Percentiles rank a stretch among this genome's conserved stretches.
Conservation (phyloP, 306 rosid species). For the Herpetospermum pedunculosum region DNA sequence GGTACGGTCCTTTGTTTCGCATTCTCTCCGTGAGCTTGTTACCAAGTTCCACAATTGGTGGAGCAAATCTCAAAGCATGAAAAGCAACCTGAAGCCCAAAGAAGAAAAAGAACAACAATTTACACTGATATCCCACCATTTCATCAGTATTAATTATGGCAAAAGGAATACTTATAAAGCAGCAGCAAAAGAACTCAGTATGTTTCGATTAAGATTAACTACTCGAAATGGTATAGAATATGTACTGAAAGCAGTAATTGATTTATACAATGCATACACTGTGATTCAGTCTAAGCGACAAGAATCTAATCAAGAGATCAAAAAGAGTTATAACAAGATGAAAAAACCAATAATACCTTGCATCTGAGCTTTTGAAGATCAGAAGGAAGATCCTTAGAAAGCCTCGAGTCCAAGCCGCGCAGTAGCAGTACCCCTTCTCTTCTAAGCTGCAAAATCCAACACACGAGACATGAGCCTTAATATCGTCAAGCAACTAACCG, state of each 20-base stretch:
- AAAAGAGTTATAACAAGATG: not conserved
- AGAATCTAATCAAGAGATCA: not conserved
- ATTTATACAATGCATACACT: not conserved
- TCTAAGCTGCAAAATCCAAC: slow-evolving; percentile 45
- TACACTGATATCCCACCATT: not conserved
- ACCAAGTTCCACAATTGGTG: slow-evolving; percentile 66
- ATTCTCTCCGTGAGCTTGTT: slow-evolving; percentile 66
- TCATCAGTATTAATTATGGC: not conserved
- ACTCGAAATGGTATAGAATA: not conserved
- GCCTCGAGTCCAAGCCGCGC: slow-evolving; percentile 85
- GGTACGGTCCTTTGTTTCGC: slow-evolving; percentile 81
- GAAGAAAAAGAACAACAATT: slow-evolving; percentile 4
- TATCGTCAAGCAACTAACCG: not conserved
- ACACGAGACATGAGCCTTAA: not conserved
- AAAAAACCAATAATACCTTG: slow-evolving; percentile 42
- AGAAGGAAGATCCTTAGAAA: slow-evolving; percentile 87
- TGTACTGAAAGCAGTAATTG: not conserved
- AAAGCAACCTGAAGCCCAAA: slow-evolving; percentile 72
- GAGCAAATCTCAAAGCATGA: slow-evolving; percentile 81
- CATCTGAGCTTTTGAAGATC: slow-evolving; percentile 97
- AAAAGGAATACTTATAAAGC: not conserved
- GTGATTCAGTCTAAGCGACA: not conserved
- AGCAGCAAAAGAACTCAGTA: not conserved
- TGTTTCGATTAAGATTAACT: not conserved
- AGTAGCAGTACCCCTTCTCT: slow-evolving; percentile 89